Base-by-base conservation (phyloP, 768 basidiomycete genomes). In the Clavulina sp. region DNA sequence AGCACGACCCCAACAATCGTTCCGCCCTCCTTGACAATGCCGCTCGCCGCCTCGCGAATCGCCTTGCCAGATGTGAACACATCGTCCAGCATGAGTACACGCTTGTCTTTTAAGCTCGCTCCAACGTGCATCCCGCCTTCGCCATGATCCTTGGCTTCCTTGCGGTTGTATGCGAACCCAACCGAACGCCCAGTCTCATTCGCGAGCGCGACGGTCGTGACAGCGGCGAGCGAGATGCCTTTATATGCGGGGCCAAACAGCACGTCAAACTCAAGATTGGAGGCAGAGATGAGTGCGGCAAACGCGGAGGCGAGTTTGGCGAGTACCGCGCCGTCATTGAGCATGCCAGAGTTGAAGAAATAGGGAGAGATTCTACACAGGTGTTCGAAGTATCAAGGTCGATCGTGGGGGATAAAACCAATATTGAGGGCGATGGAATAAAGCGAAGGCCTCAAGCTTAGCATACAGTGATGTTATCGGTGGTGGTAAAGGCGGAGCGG, bases 211-310 rank as follows among this genome's bases (percentile, higher is more conserved):
- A 92, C 72, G 2, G 83, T 72, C 2, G 92, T 85, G 31, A 82
- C 74, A 0, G 92, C 83, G 0, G 91, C 92, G 48, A 99, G 78
- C 0, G 91, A 75, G 61, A 97, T 97, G 24, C 89, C 93, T 68
- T 97, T 97, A 70, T 97, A 97, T 2, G 93, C 92, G 0, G 93
- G 93, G 0, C 93, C 93, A 59, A 97, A 95, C 31, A 97, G 73
- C 41, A 96, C 75, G 58, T 93, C 86, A 57, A 49, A 50, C 56
- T 56, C 4, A 62, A 58, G 41, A 62, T 51, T 38, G 70, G 67
- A 73, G 21, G 69, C 64, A 9, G 74, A 68, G 60, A 96, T 84
- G 9, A 84, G 81, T 1, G 78, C 66, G 2, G 93, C 87, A 58
- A 92, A 96, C 3, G 91, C 86, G 2, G 74, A 69, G 5, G 88